Evolutionary conservation across 176 grass and related monocot genomes (phyloP).

Genomic region (Secale cereale): DNA sequence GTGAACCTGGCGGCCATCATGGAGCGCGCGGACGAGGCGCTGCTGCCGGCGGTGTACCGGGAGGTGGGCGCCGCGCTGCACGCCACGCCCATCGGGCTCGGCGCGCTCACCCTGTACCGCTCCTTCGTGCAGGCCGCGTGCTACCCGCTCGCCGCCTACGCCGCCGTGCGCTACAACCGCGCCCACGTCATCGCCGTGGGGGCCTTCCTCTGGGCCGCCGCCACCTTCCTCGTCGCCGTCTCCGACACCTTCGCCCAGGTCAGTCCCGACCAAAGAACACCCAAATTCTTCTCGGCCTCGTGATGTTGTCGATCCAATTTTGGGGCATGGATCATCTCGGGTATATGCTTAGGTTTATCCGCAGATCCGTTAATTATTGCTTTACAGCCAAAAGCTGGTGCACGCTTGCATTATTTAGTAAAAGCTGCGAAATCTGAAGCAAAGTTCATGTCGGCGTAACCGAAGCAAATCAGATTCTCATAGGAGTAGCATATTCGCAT

Average conservation of each 20-base stretch:
- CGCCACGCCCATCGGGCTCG: constrained; percentile 61
- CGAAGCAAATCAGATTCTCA: not conserved
- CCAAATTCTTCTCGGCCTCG: not conserved
- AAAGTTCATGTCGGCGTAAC: not conserved
- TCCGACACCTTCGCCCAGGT: constrained; percentile 74
- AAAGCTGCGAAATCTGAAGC: not conserved
- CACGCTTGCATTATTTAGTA: not conserved
- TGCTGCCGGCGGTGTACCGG: constrained; percentile 78
- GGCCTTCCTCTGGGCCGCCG: constrained; percentile 83
- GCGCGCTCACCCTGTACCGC: constrained; percentile 75
- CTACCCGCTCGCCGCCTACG: constrained; percentile 84
- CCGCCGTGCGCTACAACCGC: constrained; percentile 66
- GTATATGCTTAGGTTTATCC: not conserved
- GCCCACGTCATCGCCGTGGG: constrained; percentile 77
- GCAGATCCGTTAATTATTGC: not conserved
- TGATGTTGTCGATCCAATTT: not conserved
- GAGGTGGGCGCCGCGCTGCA: constrained; percentile 84
- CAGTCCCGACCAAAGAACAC: not conserved
- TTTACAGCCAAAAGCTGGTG: constrained; percentile 12
- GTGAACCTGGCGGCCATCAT: constrained; percentile 85
- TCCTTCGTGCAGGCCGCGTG: constrained; percentile 76
- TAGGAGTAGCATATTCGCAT: not conserved
- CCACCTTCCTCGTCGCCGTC: constrained; percentile 84
- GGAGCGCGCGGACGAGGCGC: constrained; percentile 90
- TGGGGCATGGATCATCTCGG: not conserved